These are phyloP conservation scores for Vitis labrusca DNA, from an alignment of 164 flowering plant genomes.

Conservation along the genomic window DNA sequence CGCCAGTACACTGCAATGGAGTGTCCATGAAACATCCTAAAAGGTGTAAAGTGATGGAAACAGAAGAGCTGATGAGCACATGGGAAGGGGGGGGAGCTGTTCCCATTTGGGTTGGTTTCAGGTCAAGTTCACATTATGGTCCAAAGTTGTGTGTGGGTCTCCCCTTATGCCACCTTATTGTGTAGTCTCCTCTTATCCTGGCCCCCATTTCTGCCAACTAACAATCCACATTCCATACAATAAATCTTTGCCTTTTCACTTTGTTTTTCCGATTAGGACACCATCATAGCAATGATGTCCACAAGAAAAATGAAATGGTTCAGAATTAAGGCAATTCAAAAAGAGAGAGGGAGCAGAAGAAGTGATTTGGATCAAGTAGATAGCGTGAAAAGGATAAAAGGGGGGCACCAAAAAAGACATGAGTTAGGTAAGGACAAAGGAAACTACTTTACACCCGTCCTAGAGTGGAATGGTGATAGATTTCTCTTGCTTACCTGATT, in stretches of 20 bases:
- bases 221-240: background rate
- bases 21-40: conserved; percentile 8
- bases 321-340: background rate
- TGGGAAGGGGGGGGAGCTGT: conserved; percentile 20
- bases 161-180: background rate
- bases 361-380: too few species aligned
- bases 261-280: background rate
- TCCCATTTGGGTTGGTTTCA: conserved; percentile 23
- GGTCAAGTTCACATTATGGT: conserved; percentile 30
- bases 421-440: too few species aligned
- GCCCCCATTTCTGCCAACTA: background rate
- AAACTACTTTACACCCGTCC: too few species aligned
- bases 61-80: conserved; percentile 22
- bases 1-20: too few species aligned
- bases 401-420: too few species aligned
- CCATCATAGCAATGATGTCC: background rate
- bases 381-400: too few species aligned
- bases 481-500: too few species aligned
- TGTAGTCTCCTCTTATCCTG: background rate
- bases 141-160: conserved; percentile 29
- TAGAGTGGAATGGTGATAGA: too few species aligned
- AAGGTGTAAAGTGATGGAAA: conserved; percentile 22
- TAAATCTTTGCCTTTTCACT: background rate
- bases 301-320: background rate
- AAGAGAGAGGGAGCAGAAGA: too few species aligned